Percentiles rank a stretch among this genome's conserved stretches.
phyloP scores from a whole-genome alignment of 2,329 filamentous ascomycete species.

The Penicillium sp. region DNA sequence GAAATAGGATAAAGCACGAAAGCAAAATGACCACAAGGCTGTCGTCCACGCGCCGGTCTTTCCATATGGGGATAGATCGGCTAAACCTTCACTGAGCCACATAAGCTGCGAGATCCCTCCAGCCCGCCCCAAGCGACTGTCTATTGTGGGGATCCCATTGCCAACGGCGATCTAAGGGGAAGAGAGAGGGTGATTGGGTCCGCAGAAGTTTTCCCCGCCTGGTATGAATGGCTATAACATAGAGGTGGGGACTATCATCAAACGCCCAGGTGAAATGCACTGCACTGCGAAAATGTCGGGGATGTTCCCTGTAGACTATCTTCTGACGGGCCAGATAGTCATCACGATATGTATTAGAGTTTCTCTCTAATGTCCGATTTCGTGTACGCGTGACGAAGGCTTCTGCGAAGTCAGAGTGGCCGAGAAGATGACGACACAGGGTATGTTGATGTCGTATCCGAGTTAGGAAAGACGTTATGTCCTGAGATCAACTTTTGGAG shows the following conservation, averaged over 20 bases:
- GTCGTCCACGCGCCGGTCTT: neutral
- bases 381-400: too few relatives aligned
- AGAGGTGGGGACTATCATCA: too few relatives aligned
- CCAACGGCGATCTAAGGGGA: conserved; percentile 5
- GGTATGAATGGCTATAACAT: neutral
- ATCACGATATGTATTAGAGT: too few relatives aligned
- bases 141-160: neutral
- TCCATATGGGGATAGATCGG: neutral
- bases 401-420: too few relatives aligned
- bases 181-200: neutral
- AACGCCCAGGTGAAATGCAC: too few relatives aligned
- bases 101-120: neutral
- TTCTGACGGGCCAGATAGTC: too few relatives aligned
- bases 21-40: neutral
- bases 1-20: neutral
- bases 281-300: too few relatives aligned
- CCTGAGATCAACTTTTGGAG: too few relatives aligned
- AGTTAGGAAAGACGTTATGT: neutral
- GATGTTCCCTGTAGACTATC: too few relatives aligned
- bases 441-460: neutral
- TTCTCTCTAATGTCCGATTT: neutral
- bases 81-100: neutral
- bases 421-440: neutral
- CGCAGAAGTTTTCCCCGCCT: neutral
- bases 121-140: neutral